These are phyloP conservation scores for Starmera quercuum DNA, from an alignment of 805 yeast genomes.

Conservation along the genomic window DNA sequence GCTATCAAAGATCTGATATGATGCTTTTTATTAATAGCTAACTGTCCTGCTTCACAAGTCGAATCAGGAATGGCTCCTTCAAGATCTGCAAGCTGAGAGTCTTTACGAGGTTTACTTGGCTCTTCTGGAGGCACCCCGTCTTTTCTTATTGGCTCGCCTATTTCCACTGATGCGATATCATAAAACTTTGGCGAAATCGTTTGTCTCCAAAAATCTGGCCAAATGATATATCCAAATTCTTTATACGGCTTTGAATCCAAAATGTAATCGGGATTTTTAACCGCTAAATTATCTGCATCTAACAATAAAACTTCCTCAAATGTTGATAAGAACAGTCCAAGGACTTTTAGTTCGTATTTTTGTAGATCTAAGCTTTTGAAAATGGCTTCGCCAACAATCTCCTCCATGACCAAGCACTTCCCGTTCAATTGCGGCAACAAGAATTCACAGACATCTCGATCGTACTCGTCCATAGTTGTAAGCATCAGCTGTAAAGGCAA, in stretches of 20 bases:
- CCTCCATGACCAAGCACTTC: slow-evolving; percentile 32
- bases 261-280: slow-evolving; percentile 38
- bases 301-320: slow-evolving; percentile 37
- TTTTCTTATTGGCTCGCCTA: slow-evolving; percentile 29
- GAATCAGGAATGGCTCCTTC: slow-evolving; percentile 64
- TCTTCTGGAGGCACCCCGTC: slow-evolving; percentile 27
- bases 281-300: slow-evolving; percentile 41
- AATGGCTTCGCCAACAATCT: slow-evolving; percentile 23
- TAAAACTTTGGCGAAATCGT: slow-evolving; percentile 56
- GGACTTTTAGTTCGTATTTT: slow-evolving; percentile 20
- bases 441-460: slow-evolving; percentile 34
- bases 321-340: slow-evolving; percentile 38
- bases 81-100: slow-evolving; percentile 44
- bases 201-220: slow-evolving; percentile 70
- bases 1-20: slow-evolving; percentile 54
- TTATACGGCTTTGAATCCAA: slow-evolving; percentile 37
- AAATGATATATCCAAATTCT: slow-evolving; percentile 40
- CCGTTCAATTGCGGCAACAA: slow-evolving; percentile 34
- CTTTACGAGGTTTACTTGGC: slow-evolving; percentile 33
- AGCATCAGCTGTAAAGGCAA: slow-evolving; percentile 38
- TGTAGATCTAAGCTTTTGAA: slow-evolving; percentile 14
- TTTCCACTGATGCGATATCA: slow-evolving; percentile 41
- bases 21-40: slow-evolving; percentile 50
- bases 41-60: slow-evolving; percentile 66
- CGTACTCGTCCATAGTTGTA: slow-evolving; percentile 32